Conservation (phyloP, 805 yeast genomes). For the Torulaspora franciscae region DNA sequence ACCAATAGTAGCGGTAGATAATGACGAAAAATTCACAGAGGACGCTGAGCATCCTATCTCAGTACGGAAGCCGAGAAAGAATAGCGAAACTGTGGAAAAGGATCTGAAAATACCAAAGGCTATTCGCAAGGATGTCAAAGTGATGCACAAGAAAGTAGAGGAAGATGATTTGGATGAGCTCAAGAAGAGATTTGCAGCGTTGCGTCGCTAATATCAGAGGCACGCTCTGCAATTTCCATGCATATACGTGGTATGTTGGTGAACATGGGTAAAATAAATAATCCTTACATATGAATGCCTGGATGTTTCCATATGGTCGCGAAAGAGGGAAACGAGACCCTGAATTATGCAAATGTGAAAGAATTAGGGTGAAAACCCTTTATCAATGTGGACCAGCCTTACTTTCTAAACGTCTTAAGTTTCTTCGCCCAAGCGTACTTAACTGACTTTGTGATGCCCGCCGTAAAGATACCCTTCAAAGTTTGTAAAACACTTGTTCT, state of each 20-base stretch:
- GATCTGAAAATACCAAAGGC: conserved; percentile 41
- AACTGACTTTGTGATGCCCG: conserved; percentile 68
- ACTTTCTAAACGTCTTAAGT: conserved; percentile 33
- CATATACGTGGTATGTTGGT: neutral
- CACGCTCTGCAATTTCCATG: neutral
- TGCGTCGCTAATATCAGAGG: conserved; percentile 42
- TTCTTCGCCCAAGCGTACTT: conserved; percentile 74
- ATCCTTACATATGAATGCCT: neutral
- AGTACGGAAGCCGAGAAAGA: conserved; percentile 40
- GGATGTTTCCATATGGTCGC: neutral
- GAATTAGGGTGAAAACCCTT: neutral
- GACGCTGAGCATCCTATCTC: conserved; percentile 39
- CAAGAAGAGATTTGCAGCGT: conserved; percentile 70
- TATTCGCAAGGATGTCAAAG: conserved; percentile 36
- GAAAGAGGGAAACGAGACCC: neutral
- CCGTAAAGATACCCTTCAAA: conserved; percentile 78
- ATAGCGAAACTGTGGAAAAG: conserved; percentile 39
- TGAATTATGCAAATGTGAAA: neutral
- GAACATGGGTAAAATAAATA: neutral
- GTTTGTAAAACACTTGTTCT: conserved; percentile 73
- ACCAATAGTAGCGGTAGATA: conserved; percentile 38
- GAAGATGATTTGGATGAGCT: conserved; percentile 58
- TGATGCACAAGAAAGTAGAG: conserved; percentile 24
- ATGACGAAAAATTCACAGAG: conserved; percentile 26
- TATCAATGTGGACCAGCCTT: neutral